Evolutionary conservation across 2,329 filamentous ascomycete genomes (phyloP).

Genomic region (Pseudofabraea citricarpa): DNA sequence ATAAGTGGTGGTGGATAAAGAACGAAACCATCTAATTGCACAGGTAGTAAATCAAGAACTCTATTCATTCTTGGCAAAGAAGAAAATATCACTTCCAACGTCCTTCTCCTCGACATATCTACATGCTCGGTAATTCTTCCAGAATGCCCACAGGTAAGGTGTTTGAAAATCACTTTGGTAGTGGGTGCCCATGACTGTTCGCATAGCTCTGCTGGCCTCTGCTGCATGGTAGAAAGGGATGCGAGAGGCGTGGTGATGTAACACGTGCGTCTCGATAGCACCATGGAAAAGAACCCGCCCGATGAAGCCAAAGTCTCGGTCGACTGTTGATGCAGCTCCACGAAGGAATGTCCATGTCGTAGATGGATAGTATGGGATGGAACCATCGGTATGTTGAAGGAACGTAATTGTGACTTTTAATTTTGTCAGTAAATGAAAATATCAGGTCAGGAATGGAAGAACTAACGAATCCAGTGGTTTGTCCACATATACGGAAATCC

Average conservation of each 20-base stretch:
- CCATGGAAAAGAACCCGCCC: constrained; percentile 57
- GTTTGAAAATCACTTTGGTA: constrained; percentile 35
- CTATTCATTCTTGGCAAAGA: neutral
- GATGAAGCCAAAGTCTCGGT: constrained; percentile 57
- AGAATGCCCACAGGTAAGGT: neutral
- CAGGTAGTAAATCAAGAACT: no score
- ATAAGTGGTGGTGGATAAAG: no score
- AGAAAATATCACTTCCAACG: neutral
- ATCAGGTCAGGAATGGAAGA: neutral
- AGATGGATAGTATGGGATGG: constrained; percentile 54
- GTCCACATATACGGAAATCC: constrained; percentile 64
- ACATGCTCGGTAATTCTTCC: neutral
- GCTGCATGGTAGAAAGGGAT: constrained; percentile 54
- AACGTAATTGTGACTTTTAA: constrained; percentile 65
- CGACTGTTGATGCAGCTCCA: constrained; percentile 54
- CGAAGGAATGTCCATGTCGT: constrained; percentile 55
- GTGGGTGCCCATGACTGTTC: constrained; percentile 43
- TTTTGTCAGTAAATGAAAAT: constrained; percentile 15
- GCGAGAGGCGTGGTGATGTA: constrained; percentile 53
- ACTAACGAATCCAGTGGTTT: constrained; percentile 62
- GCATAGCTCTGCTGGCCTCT: constrained; percentile 48
- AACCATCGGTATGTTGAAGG: constrained; percentile 62
- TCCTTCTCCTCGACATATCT: neutral
- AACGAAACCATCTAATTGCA: no score
- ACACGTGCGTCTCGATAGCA: constrained; percentile 56